These are phyloP conservation scores for Hyaloscypha bicolor DNA, from an alignment of 495 filamentous ascomycete genomes.

Conservation along the genomic window DNA sequence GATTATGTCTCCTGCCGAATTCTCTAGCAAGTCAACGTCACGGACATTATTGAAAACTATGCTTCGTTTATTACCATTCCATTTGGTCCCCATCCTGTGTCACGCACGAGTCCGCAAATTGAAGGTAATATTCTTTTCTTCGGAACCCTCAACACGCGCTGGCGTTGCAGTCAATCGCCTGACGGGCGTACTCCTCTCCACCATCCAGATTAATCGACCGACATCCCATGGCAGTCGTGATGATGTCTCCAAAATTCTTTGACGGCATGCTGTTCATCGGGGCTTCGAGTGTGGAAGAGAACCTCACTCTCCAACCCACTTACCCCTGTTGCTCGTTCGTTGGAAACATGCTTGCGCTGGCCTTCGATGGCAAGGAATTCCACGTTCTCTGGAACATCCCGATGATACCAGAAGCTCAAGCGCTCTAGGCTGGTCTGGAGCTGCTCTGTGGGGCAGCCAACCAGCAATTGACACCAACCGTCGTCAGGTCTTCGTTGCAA, in stretches of 20 bases:
- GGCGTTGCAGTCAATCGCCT: constrained; percentile 32
- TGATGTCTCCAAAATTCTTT: constrained; percentile 36
- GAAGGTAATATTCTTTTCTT: constrained; percentile 38
- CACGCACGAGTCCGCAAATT: constrained; percentile 37
- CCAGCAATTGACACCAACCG: constrained; percentile 39
- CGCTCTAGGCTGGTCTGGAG: constrained; percentile 37
- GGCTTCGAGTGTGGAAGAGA: constrained; percentile 38
- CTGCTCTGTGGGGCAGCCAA: constrained; percentile 43
- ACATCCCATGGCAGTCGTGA: constrained; percentile 38
- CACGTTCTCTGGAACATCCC: constrained; percentile 34
- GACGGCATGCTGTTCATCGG: constrained; percentile 37
- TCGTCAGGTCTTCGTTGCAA: constrained; percentile 43
- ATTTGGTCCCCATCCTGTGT: constrained; percentile 11
- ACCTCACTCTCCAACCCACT: constrained; percentile 16
- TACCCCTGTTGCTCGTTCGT: constrained; percentile 44
- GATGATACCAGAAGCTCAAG: constrained; percentile 31
- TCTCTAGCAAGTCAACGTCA: constrained; percentile 38
- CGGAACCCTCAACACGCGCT: constrained; percentile 40
- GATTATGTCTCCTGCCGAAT: constrained; percentile 38
- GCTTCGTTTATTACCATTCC: constrained; percentile 25
- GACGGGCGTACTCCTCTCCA: constrained; percentile 33
- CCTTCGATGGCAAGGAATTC: constrained; percentile 33
- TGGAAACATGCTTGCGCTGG: constrained; percentile 37
- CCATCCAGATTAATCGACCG: constrained; percentile 35
- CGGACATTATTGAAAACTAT: constrained; percentile 31